Conservation (phyloP, 1,139 yeast genomes). For the Lodderomyces beijingensis region DNA sequence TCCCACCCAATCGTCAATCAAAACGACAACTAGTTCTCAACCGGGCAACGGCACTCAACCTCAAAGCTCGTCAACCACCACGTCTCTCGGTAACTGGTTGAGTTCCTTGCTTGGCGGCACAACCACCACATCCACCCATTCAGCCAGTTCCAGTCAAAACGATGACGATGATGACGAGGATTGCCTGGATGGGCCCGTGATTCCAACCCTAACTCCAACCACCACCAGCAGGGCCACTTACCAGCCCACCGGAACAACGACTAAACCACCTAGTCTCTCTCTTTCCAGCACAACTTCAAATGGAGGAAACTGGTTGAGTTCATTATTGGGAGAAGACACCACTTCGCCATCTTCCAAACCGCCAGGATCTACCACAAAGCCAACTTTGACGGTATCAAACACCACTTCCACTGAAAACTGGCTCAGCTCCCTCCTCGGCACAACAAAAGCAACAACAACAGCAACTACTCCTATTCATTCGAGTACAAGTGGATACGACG, state of each 20-base stretch:
- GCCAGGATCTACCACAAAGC: constrained; percentile 2
- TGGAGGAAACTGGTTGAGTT: constrained; percentile 2
- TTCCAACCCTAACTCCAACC: constrained; percentile 1
- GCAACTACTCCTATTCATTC: constrained; percentile 4
- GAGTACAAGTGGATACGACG: constrained; percentile 11
- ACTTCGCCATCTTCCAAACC: constrained; percentile 2
- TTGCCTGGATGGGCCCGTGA: background rate
- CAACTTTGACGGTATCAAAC: too few relatives aligned
- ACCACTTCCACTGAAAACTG: too few relatives aligned
- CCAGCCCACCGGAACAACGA: too few relatives aligned
- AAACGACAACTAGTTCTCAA: background rate
- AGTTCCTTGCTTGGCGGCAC: constrained; percentile 3
- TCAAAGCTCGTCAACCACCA: too few relatives aligned
- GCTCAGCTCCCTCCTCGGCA: background rate
- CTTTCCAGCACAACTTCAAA: background rate
- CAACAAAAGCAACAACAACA: constrained; percentile 4
- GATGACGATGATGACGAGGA: background rate
- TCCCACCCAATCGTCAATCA: constrained; percentile 1
- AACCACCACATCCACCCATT: background rate
- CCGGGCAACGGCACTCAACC: too few relatives aligned
- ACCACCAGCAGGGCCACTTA: background rate
- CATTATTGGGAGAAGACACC: constrained; percentile 2
- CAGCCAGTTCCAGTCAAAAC: constrained; percentile 7
- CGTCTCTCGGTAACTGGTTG: constrained; percentile 1
- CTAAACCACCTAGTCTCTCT: constrained; percentile 1